Base-by-base conservation (phyloP, 2,329 filamentous ascomycete genomes). In the Talaromyces sp. region DNA sequence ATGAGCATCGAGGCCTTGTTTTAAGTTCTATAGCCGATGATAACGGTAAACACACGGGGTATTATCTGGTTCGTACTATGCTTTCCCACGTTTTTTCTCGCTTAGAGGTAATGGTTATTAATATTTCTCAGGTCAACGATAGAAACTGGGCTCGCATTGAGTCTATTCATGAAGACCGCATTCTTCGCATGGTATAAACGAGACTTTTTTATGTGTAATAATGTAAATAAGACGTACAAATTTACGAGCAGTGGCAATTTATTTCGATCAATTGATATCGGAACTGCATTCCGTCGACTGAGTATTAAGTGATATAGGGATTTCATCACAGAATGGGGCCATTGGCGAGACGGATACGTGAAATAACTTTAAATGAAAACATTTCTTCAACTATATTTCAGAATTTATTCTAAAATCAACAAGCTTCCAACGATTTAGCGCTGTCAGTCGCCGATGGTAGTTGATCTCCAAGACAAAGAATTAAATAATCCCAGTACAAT, bases 261-360 rank as follows among this genome's bases (percentile, higher is more conserved):
- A 8, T 53, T 28, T 15, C 7, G 8, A 2, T 22, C 22, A 22
- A 22, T 22, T 22, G 22, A 44, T 54, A 36, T 58, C 39, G 59
- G 59, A 39, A 55, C 15, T 39, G 8, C 5, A 47, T 42, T 55
- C 59, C 59, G 25, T 51, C 27, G 52, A 54, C 44, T 36, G 19
- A 17, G 44, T 10, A 6, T 11, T n/a, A 25, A 55, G 49, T 61
- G 49, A 61, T 51, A 61, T 49, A 54, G 10, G 9, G 15, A 61
- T 61, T 61, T 58, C 59, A 58, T 61, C 59, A 58, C 55, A 30
- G n/a, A 30, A 51, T 6, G 5, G 15, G 47, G 19, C 30, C 53
- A n/a, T 56, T 33, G 7, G 10, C 17, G 47, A 36, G 49, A n/a
- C 15, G 36, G 36, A 39, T 39, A 39, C 5, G 36, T n/a, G 36